Conservation (phyloP, 306 rosid genomes). For the Rosa lucieae region DNA sequence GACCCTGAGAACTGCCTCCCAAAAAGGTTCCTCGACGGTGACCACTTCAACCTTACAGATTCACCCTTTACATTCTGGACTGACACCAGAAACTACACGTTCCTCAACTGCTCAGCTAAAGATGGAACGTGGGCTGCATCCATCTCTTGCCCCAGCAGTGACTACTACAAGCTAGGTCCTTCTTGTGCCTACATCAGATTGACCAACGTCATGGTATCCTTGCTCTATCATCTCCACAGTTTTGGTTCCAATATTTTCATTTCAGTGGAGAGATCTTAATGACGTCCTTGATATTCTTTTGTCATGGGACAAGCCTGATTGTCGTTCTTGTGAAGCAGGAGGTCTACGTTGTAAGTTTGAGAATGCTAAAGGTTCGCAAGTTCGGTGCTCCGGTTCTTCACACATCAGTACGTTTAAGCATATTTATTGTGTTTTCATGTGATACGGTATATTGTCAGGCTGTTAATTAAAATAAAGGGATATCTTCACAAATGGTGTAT, state of each 20-base stretch:
- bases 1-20: conserved; percentile 10
- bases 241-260: neutral
- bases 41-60: neutral
- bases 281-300: neutral
- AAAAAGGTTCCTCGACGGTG: neutral
- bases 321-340: neutral
- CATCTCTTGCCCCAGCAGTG: conserved; percentile 14
- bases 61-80: neutral
- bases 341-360: neutral
- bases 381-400: neutral
- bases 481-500: too few relatives aligned
- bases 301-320: conserved; percentile 4
- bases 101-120: neutral
- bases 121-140: neutral
- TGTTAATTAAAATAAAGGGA: too few relatives aligned
- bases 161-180: neutral
- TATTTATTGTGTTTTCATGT: neutral
- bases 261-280: neutral
- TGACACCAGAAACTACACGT: neutral
- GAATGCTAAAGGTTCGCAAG: neutral
- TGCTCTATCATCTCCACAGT: neutral
- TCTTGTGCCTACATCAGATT: neutral
- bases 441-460: too few relatives aligned
- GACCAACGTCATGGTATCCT: neutral
- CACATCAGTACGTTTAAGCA: neutral